Conservation (phyloP, 805 yeast species). For the Yarrowia phangngaensis region DNA sequence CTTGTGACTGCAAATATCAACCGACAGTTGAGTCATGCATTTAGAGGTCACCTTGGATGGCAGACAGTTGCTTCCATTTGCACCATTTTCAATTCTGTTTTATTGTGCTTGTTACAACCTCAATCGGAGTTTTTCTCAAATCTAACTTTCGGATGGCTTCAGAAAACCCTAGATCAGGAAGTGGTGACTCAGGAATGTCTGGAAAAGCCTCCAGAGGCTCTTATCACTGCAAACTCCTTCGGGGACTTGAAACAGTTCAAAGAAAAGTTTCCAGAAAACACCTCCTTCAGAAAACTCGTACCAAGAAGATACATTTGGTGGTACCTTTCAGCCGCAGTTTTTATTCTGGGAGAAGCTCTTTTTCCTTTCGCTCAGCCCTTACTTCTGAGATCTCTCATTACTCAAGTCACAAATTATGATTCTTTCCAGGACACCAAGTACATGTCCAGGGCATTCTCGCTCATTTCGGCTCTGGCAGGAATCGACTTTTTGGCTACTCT, state of each 20-base stretch:
- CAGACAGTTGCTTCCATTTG: conserved; percentile 18
- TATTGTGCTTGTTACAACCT: conserved; percentile 3
- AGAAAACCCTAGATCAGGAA: conserved; percentile 9
- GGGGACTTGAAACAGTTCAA: conserved; percentile 11
- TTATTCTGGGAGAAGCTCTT: conserved; percentile 45
- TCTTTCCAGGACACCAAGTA: conserved; percentile 43
- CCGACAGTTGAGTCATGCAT: conserved; percentile 1
- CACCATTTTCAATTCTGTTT: not conserved
- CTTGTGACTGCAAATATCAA: conserved; percentile 11
- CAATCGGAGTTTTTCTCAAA: conserved; percentile 11
- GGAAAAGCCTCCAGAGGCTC: conserved; percentile 11
- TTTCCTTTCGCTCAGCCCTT: conserved; percentile 46
- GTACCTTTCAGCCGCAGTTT: conserved; percentile 32
- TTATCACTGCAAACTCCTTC: conserved; percentile 10
- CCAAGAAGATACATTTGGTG: conserved; percentile 18
- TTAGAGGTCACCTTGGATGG: conserved; percentile 10
- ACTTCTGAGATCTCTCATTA: conserved; percentile 41
- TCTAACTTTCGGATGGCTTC: conserved; percentile 22
- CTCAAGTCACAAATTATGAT: conserved; percentile 48
- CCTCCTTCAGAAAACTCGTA: conserved; percentile 4
- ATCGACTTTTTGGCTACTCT: conserved; percentile 71
- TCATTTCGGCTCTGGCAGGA: conserved; percentile 68
- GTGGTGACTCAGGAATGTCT: conserved; percentile 19
- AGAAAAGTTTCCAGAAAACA: conserved; percentile 1
- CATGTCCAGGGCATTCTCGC: conserved; percentile 67